Evolutionary conservation across 805 yeast species (phyloP).

Genomic region (Hemisphaericaspora nanyangensis): DNA sequence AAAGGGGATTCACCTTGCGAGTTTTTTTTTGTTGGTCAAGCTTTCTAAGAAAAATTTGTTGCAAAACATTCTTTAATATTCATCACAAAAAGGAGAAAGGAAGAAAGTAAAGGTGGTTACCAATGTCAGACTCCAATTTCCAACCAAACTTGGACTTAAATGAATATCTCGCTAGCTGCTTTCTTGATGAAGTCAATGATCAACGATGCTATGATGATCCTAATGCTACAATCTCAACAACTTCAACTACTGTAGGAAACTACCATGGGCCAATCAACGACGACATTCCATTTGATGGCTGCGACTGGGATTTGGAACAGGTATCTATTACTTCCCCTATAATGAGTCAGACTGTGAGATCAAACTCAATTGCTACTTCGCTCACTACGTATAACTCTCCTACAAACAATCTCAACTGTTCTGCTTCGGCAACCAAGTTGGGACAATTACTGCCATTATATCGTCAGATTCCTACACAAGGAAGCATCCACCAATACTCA

Average conservation of each 20-base stretch:
- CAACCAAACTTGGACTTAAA: neutral
- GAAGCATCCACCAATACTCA: neutral
- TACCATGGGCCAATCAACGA: neutral
- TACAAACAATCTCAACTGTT: neutral
- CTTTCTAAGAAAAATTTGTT: too few species aligned
- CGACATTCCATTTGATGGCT: neutral
- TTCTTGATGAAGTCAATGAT: neutral
- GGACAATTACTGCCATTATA: neutral
- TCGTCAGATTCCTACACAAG: neutral
- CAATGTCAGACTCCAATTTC: neutral
- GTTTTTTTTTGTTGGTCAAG: too few species aligned
- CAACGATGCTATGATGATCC: neutral
- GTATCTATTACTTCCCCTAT: neutral
- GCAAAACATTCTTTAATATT: too few species aligned
- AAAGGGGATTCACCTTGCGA: too few species aligned
- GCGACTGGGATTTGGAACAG: conserved; percentile 1
- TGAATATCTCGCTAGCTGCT: conserved; percentile 3
- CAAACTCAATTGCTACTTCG: conserved; percentile 3
- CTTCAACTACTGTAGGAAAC: neutral
- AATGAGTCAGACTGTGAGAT: neutral
- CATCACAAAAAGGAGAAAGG: too few species aligned
- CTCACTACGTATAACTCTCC: conserved; percentile 1
- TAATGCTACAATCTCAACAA: neutral
- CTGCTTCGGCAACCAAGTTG: neutral
- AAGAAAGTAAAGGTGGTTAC: too few species aligned